Evolutionary conservation across 208 protist genomes (phyloP), one percentile per base, ranked within the genome.

Genomic region (Histomonas meleagridis): DNA sequence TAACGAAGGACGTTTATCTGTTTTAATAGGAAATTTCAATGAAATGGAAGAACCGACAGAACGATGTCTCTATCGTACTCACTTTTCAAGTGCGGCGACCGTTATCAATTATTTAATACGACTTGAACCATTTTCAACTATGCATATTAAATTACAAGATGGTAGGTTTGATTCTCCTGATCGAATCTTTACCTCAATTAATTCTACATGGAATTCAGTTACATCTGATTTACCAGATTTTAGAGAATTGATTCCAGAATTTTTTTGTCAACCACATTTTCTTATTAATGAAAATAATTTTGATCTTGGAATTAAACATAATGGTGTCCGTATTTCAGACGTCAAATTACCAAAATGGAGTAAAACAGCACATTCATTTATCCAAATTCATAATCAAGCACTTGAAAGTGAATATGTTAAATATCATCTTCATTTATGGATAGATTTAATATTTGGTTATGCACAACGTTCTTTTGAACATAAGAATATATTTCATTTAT

Each of bases 381-480:
- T 95, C 18, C 5, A 49, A 18, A 93, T 92, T 1, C 46, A 93
- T n/a, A 62, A 92, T 18, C 9, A n/a, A 26, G 94, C 94, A 2
- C 91, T 95, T 10, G 94, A 95, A 62, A 65, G 32, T 35, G 92
- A 92, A 32, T 92, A 94, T 38, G 98, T 99, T 18, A 96, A 95
- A 21, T 76, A 53, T 14, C 92, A 96, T 90, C 92, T 99, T 78
- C 95, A 98, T 93, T 90, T 97, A 48, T 99, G 98, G 98, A 96
- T 99, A 92, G 97, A 99, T 93, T 95, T 99, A 43, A 97, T 99
- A 46, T 99, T 98, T 94, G 98, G 98, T 38, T 70, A 40, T 16
- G 46, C 23, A 49, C 23, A 49, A 49, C 38, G 48, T 12, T n/a
- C 76, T 49, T n/a, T 35, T 14, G 48, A 90, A 49, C 23, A 32